phyloP scores from a whole-genome alignment of 2,329 filamentous ascomycete genomes.

The Metarhizium anisopliae region DNA sequence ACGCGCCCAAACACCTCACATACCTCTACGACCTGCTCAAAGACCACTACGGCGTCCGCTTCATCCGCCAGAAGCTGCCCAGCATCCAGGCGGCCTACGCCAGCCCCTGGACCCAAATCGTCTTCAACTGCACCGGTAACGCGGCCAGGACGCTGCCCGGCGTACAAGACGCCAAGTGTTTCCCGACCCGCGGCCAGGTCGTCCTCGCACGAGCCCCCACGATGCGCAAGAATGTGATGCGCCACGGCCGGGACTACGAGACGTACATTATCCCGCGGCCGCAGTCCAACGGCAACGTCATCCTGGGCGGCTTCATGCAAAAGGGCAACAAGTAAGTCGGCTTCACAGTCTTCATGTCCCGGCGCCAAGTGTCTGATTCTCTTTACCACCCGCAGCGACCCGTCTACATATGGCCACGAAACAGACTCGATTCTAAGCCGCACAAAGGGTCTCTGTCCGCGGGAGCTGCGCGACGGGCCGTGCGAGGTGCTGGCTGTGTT shows the following conservation, averaged over 20 bases:
- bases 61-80: conserved; percentile 19
- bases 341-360: not conserved
- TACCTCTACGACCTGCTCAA: conserved; percentile 19
- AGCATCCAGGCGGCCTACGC: conserved; percentile 18
- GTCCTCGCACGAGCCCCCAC: conserved; percentile 24
- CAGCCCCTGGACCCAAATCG: conserved; percentile 17
- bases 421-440: conserved; percentile 28
- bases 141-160: conserved; percentile 24
- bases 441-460: conserved; percentile 19
- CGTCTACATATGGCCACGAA: conserved; percentile 26
- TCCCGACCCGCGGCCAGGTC: conserved; percentile 31
- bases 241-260: conserved; percentile 28
- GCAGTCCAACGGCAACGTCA: conserved; percentile 23
- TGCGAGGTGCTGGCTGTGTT: conserved; percentile 24
- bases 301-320: conserved; percentile 31
- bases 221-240: conserved; percentile 27
- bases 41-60: conserved; percentile 21
- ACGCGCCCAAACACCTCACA: conserved; percentile 27
- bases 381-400: conserved; percentile 14
- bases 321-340: conserved; percentile 20
- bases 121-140: conserved; percentile 27
- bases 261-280: conserved; percentile 32
- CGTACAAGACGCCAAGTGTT: conserved; percentile 28
- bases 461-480: conserved; percentile 15
- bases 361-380: not conserved